Percentiles rank a stretch among this genome's conserved stretches.
Evolutionary conservation across 2,329 filamentous ascomycete genomes (phyloP).

Genomic region (Phyllosticta citrichinensis): DNA sequence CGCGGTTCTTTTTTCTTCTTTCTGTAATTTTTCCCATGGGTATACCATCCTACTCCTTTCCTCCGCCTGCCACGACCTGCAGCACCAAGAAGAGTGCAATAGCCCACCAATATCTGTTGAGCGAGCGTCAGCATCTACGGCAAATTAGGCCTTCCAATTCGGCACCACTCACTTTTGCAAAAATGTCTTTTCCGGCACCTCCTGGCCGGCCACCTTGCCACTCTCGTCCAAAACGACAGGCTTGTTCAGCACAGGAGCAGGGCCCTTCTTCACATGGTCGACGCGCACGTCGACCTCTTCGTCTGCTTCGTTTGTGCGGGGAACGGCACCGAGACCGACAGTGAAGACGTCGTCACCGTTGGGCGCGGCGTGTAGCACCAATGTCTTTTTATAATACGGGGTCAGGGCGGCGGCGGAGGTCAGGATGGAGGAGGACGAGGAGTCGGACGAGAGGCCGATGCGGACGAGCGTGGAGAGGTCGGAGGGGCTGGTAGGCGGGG

Average conservation of each 20-base stretch:
- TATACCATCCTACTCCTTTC: slow-evolving; percentile 16
- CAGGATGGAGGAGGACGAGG: slow-evolving; percentile 32
- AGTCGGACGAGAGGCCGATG: slow-evolving; percentile 32
- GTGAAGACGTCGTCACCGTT: slow-evolving; percentile 32
- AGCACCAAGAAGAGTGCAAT: slow-evolving; percentile 38
- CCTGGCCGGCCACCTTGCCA: slow-evolving; percentile 38
- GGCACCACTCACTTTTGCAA: slow-evolving; percentile 38
- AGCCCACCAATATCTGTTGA: slow-evolving; percentile 41
- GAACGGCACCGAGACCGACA: slow-evolving; percentile 32
- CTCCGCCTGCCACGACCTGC: slow-evolving; percentile 34
- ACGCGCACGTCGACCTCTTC: slow-evolving; percentile 35
- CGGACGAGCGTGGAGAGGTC: slow-evolving; percentile 30
- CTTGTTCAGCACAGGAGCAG: slow-evolving; percentile 38
- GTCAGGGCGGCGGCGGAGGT: slow-evolving; percentile 35
- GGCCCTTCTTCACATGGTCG: slow-evolving; percentile 27
- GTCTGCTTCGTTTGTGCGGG: slow-evolving; percentile 16
- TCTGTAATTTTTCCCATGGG: background rate
- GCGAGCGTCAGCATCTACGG: slow-evolving; percentile 11
- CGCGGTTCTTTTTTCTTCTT: background rate
- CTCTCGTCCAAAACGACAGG: slow-evolving; percentile 47
- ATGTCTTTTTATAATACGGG: slow-evolving; percentile 32
- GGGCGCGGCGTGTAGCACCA: slow-evolving; percentile 34
- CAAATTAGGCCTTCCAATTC: background rate
- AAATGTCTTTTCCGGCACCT: slow-evolving; percentile 40
- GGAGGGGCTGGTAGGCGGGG: slow-evolving; percentile 24